These are phyloP conservation scores for Russula emetica DNA, from an alignment of 768 basidiomycete species.

Conservation along the genomic window DNA sequence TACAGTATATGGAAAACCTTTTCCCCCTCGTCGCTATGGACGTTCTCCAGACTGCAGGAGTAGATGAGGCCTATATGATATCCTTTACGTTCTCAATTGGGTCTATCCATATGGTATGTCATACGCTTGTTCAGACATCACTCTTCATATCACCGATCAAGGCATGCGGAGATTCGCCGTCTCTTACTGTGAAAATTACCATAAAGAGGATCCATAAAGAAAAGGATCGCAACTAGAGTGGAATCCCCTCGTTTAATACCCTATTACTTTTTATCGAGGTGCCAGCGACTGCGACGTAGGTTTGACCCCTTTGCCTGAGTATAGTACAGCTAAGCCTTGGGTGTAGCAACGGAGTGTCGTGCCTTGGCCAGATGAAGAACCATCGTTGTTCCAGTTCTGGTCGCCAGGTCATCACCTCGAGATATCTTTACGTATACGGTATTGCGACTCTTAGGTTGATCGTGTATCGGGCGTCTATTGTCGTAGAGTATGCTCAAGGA, in stretches of 20 bases:
- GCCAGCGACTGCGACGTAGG: not conserved
- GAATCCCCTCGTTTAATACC: constrained; percentile 13
- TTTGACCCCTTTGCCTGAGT: too few relatives aligned
- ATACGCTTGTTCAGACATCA: too few relatives aligned
- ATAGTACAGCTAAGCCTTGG: not conserved
- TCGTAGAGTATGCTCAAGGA: not conserved
- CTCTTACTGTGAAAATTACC: too few relatives aligned
- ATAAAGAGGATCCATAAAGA: not conserved
- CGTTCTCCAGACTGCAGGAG: not conserved
- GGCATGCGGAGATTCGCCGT: too few relatives aligned
- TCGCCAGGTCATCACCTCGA: too few relatives aligned
- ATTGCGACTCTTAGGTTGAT: too few relatives aligned
- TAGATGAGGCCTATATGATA: not conserved
- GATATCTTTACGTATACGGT: too few relatives aligned
- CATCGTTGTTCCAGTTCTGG: too few relatives aligned
- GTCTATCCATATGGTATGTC: too few relatives aligned
- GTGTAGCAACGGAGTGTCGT: not conserved
- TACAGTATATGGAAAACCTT: too few relatives aligned
- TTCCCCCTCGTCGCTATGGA: not conserved
- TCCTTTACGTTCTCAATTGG: not conserved
- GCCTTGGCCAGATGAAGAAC: not conserved
- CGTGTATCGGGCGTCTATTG: not conserved
- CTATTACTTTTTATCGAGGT: not conserved
- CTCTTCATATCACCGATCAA: too few relatives aligned
- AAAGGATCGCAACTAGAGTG: constrained; percentile 4